These are phyloP conservation scores for Aspergillus sclerotialis DNA, from an alignment of 2,329 filamentous ascomycete genomes.

Conservation along the genomic window DNA sequence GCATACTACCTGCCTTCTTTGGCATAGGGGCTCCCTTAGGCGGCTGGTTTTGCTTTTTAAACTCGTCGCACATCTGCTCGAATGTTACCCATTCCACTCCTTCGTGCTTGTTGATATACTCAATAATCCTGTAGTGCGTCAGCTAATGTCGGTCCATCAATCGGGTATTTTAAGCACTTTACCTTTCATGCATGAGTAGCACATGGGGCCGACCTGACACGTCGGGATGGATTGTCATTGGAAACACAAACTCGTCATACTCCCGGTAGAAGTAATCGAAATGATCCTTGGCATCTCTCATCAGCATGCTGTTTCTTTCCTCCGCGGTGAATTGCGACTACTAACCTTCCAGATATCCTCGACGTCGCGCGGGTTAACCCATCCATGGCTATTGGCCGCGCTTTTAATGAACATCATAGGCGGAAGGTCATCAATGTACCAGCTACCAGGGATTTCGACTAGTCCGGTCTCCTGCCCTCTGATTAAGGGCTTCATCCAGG, in stretches of 20 bases:
- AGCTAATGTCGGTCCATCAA: no score
- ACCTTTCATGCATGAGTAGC: slow-evolving; percentile 66
- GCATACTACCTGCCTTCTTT: no score
- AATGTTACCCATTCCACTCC: slow-evolving; percentile 47
- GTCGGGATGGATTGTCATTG: slow-evolving; percentile 71
- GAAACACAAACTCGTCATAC: slow-evolving; percentile 70
- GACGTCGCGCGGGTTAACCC: slow-evolving; percentile 52
- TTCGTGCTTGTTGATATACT: slow-evolving; percentile 59
- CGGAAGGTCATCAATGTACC: slow-evolving; percentile 39
- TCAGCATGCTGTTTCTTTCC: no score
- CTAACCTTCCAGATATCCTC: slow-evolving; percentile 50
- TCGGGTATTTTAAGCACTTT: no score
- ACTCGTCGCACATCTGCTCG: slow-evolving; percentile 65
- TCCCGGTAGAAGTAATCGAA: slow-evolving; percentile 67
- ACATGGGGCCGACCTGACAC: slow-evolving; percentile 66
- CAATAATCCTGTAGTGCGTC: slow-evolving; percentile 47
- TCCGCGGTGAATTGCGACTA: no score
- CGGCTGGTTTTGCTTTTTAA: slow-evolving; percentile 45
- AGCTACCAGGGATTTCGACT: slow-evolving; percentile 39
- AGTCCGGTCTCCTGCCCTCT: slow-evolving; percentile 32
- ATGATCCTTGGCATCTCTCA: no score
- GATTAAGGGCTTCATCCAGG: slow-evolving; percentile 46
- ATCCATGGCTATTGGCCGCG: slow-evolving; percentile 48
- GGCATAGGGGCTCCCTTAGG: slow-evolving; percentile 20
- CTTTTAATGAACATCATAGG: slow-evolving; percentile 44